phyloP scores from a whole-genome alignment of 2,329 filamentous ascomycete species.

The Diaporthe sp. region DNA sequence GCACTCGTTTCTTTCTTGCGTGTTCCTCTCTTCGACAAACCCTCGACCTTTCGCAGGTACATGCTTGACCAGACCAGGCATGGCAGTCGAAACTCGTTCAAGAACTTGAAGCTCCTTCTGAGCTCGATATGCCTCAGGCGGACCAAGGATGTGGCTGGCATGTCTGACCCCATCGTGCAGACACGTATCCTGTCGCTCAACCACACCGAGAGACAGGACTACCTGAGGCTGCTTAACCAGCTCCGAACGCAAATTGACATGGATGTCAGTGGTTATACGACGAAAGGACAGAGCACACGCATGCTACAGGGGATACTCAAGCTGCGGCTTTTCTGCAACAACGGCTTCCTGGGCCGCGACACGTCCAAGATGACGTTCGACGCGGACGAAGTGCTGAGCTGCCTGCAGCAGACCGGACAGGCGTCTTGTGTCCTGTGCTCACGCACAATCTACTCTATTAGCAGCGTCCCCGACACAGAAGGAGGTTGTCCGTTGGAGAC shows the following conservation, averaged over 20 bases:
- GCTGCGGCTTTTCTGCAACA: constrained; percentile 63
- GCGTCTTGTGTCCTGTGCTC: background rate
- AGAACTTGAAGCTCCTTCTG: constrained; percentile 51
- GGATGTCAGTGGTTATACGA: constrained; percentile 46
- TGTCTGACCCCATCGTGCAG: background rate
- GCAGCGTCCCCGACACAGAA: background rate
- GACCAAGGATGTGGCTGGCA: constrained; percentile 55
- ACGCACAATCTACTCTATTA: constrained; percentile 2
- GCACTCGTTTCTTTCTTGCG: constrained; percentile 64
- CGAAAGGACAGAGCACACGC: constrained; percentile 52
- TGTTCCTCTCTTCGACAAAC: constrained; percentile 56
- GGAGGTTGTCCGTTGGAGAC: background rate
- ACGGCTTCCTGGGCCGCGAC: constrained; percentile 48
- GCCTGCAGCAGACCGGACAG: background rate
- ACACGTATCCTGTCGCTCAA: background rate
- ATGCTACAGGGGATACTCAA: constrained; percentile 62
- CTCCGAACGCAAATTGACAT: constrained; percentile 5
- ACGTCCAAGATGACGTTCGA: background rate
- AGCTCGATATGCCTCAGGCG: constrained; percentile 58
- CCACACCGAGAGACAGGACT: background rate
- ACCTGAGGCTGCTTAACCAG: background rate
- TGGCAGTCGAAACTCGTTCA: constrained; percentile 43
- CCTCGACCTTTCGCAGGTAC: constrained; percentile 57
- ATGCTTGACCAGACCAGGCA: constrained; percentile 58
- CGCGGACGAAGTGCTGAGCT: constrained; percentile 7